Evolutionary conservation across 345 rosid species (phyloP).

Genomic region (Lenwebbia sp.): DNA sequence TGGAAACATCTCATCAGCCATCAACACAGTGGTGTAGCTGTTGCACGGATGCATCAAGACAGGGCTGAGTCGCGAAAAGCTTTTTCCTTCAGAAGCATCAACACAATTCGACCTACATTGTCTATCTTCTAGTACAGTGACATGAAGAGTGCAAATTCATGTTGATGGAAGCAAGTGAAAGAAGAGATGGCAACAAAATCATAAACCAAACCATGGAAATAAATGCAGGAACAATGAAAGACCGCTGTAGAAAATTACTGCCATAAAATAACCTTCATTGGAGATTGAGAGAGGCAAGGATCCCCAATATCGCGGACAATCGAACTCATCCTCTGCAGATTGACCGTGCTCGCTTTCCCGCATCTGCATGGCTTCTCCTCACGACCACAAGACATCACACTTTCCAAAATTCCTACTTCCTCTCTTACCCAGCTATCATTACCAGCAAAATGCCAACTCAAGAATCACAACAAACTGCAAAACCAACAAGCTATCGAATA

Average conservation of each 20-base stretch:
- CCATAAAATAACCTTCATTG: slow-evolving; percentile 60
- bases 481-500: not conserved
- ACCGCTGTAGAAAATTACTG: slow-evolving; percentile 20
- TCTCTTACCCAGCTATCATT: slow-evolving; percentile 12
- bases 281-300: slow-evolving; percentile 70
- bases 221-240: not conserved
- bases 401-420: not conserved
- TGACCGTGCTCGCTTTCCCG: slow-evolving; percentile 44
- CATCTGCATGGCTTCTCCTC: slow-evolving; percentile 64
- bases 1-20: not conserved
- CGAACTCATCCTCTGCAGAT: slow-evolving; percentile 64
- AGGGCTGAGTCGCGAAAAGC: not conserved
- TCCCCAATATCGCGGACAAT: slow-evolving; percentile 75
- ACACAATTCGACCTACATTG: not conserved
- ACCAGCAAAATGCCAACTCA: slow-evolving; percentile 12
- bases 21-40: not conserved
- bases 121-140: not conserved
- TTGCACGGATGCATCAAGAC: not conserved
- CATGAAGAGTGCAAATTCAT: not conserved
- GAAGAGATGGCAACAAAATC: not conserved
- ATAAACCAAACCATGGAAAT: not conserved
- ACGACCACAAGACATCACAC: slow-evolving; percentile 57
- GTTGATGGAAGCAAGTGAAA: not conserved
- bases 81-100: not conserved
- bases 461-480: slow-evolving; percentile 3